Evolutionary conservation across 2,329 filamentous ascomycete genomes (phyloP).

Genomic region (Hypoxylon sp.): DNA sequence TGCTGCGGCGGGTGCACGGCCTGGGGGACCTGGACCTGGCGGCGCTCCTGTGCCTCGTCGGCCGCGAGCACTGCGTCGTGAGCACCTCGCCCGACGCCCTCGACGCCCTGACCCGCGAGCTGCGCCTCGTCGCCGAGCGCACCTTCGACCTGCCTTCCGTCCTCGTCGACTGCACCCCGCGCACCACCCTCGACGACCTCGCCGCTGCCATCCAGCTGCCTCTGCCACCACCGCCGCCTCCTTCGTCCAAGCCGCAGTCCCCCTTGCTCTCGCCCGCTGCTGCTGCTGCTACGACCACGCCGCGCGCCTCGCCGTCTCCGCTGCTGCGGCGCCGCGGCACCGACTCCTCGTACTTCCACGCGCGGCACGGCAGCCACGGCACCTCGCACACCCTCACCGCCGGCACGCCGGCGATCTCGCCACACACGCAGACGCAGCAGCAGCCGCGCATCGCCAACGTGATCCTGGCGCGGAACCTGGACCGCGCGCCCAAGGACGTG

Average conservation of each 20-base stretch:
- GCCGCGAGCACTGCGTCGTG: slow-evolving; percentile 87
- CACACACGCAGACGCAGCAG: slow-evolving; percentile 1
- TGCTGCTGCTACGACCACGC: not conserved
- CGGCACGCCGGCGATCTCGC: not conserved
- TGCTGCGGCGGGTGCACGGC: slow-evolving; percentile 75
- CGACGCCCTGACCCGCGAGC: slow-evolving; percentile 74
- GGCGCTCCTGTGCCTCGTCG: slow-evolving; percentile 79
- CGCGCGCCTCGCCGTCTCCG: slow-evolving; percentile 20
- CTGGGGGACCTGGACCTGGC: slow-evolving; percentile 91
- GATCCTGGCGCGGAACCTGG: slow-evolving; percentile 81
- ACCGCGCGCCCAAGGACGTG: slow-evolving; percentile 74
- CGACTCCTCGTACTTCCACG: slow-evolving; percentile 10
- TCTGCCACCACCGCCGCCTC: slow-evolving; percentile 31
- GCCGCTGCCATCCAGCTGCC: slow-evolving; percentile 70
- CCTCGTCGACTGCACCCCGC: slow-evolving; percentile 74
- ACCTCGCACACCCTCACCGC: not conserved
- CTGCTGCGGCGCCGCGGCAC: slow-evolving; percentile 23
- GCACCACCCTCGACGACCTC: slow-evolving; percentile 84
- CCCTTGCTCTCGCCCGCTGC: slow-evolving; percentile 1
- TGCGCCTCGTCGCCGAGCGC: slow-evolving; percentile 73
- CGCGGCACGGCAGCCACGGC: not conserved
- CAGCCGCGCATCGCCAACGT: slow-evolving; percentile 73
- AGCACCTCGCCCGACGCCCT: slow-evolving; percentile 71
- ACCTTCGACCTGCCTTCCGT: slow-evolving; percentile 77
- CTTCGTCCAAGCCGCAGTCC: slow-evolving; percentile 5